Evolutionary conservation across 108 stramenopile genomes (phyloP).

Genomic region (Cyclotella distinguenda): DNA sequence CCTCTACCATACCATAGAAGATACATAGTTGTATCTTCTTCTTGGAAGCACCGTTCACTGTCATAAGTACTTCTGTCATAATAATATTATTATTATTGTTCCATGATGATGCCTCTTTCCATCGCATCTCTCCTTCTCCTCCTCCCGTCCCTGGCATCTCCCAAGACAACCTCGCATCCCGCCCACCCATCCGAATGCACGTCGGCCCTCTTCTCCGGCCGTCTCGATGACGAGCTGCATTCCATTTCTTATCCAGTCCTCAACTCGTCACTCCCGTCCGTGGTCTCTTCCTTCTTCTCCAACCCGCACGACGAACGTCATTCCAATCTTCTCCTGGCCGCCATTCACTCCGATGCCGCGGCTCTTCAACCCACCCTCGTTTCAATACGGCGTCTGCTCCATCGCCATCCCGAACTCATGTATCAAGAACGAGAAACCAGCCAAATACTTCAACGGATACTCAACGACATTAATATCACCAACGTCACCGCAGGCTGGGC

Average conservation of each 20-base stretch:
- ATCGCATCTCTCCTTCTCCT: no score
- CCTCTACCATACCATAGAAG: no score
- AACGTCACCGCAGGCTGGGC: constrained; percentile 70
- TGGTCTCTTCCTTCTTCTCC: constrained; percentile 17
- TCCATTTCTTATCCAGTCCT: not conserved
- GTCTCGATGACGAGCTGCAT: no score
- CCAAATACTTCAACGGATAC: constrained; percentile 52
- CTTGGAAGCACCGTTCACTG: no score
- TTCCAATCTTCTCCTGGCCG: constrained; percentile 18
- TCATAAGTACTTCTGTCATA: no score
- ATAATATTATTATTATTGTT: no score
- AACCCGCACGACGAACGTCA: not conserved
- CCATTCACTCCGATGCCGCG: constrained; percentile 31
- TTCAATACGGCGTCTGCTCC: constrained; percentile 60
- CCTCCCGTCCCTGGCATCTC: no score
- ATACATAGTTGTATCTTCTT: no score
- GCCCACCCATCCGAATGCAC: no score
- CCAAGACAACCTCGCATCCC: no score
- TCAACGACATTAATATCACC: constrained; percentile 56
- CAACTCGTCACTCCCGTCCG: not conserved
- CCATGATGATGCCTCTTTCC: no score
- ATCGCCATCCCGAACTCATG: constrained; percentile 79
- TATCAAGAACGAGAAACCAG: constrained; percentile 72
- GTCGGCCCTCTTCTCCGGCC: no score
- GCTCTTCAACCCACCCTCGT: constrained; percentile 54